phyloP scores from a whole-genome alignment of 495 filamentous ascomycete genomes.

The Chlorociboria aeruginascens region DNA sequence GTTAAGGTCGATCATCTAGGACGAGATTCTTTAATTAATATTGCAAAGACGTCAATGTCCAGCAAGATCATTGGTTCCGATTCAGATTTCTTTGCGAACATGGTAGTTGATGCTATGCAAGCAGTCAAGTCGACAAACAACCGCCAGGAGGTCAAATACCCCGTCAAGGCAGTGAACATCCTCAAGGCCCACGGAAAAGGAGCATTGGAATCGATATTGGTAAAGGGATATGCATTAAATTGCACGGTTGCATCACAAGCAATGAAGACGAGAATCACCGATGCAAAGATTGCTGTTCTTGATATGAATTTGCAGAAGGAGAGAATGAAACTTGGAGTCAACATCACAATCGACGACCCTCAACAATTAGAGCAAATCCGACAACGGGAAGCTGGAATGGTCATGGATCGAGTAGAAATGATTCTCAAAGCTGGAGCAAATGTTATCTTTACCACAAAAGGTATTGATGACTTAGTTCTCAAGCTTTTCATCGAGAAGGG shows the following conservation, averaged over 20 bases:
- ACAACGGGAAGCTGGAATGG: slow-evolving; percentile 80
- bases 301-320: slow-evolving; percentile 99
- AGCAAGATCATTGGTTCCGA: slow-evolving; percentile 97
- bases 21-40: slow-evolving; percentile 79
- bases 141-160: slow-evolving; percentile 85
- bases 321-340: slow-evolving; percentile 96
- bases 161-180: slow-evolving; percentile 97
- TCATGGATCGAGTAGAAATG: slow-evolving; percentile 90
- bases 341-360: slow-evolving; percentile 96
- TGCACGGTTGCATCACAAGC: slow-evolving; percentile 98
- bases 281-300: slow-evolving; percentile 93
- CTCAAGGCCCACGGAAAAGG: slow-evolving; percentile 97
- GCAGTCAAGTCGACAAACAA: slow-evolving; percentile 89
- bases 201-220: slow-evolving; percentile 73
- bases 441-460: slow-evolving; percentile 93
- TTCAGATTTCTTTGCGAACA: slow-evolving; percentile 92
- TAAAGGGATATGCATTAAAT: slow-evolving; percentile 96
- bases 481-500: slow-evolving; percentile 93
- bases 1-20: slow-evolving; percentile 87
- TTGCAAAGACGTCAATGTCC: slow-evolving; percentile 98
- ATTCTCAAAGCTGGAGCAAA: slow-evolving; percentile 97
- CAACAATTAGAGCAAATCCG: slow-evolving; percentile 95
- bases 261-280: slow-evolving; percentile 85
- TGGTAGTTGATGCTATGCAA: slow-evolving; percentile 94
- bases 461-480: slow-evolving; percentile 90